Evolutionary conservation across 2,329 filamentous ascomycete species (phyloP), one percentile per base, ranked within the genome.

Genomic region (Pseudocercospora vitis): DNA sequence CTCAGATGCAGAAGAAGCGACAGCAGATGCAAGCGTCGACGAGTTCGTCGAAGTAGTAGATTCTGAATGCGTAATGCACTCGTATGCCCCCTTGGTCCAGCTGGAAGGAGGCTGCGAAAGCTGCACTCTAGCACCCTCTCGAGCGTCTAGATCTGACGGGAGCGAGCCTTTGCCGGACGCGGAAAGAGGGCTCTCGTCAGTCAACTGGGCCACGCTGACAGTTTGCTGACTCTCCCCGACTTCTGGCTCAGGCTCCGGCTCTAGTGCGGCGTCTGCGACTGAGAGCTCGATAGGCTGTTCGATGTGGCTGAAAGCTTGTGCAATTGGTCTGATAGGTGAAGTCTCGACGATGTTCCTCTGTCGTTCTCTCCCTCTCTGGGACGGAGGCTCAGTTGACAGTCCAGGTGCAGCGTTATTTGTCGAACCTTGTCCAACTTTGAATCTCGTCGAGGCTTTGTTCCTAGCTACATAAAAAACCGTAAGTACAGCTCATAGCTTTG

Each of bases 41-140:
- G 14, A 11, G 2, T 12, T n/a, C 18, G 35, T 32, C 8, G n/a
- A 28, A n/a, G 23, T 56, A 26, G 33, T 26, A 18, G 48, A 26
- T 8, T 19, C 19, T 8, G 40, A 48, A 14, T 35, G 26, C 19
- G 42, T 18, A 37, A 63, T 51, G 32, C 37, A 55, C 50, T 65
- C 52, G 45, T 67, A 67, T 2, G 48, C 56, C 2, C 64, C 65
- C 19, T 55, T 56, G 3, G 39, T 39, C 46, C 57, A 68, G 53
- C 67, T 68, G 3, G 64, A 65, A 3, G 65, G 64, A 3, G 65
- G 65, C 31, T 59, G 53, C 3, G 61, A 58, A 7, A 53, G 29
- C 21, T 62, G 59, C 12, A 63, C 58, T 14, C 55, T 50, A 16
- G 48, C 29, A 23, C 46, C 21, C 37, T 48, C 31, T 24, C 4